Base-by-base conservation (phyloP, 139 green algal species). In the Closterium sp. region DNA sequence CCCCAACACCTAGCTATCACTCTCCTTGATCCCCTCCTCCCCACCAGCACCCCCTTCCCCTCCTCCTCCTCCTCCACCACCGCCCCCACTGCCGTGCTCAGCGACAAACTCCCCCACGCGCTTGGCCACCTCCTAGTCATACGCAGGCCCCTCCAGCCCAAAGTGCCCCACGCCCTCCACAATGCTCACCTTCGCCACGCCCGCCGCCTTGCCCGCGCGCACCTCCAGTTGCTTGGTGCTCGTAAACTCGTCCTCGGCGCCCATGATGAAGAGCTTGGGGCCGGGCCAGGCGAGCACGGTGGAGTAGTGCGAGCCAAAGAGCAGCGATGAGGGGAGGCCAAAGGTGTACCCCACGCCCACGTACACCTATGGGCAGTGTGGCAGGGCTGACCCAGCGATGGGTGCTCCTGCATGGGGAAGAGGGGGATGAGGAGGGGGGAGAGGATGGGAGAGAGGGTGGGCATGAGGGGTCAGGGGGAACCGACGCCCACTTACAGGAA, bases 231-330 rank as follows among this genome's bases (percentile, higher is more conserved):
- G 45, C 27, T 88, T 88, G 5, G 45, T 45, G 50, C 2, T 88
- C 2, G 89, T 92, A 19, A 92, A 92, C 22, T 62, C 45, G 38
- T 92, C 89, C 28, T 86, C 11, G 27, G 89, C 34, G 19, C 89
- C 89, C 89, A 92, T 92, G 34, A 92, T 88, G 89, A 92, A 92
- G 2, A 92, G 62, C 27, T 88, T 88, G 19, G 89, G 89, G 22
- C 31, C 50, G 2, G 50, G 6, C 17, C 30, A 88, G 3, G 9
- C 22, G 21, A 92, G 22, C 31, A 92, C 34, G 10, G 89, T 9
- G 24, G 32, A 30, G 62, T 88, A 92, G 89, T 92, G 89, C 22
- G 38, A 34, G 21, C 89, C 89, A 6, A 92, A 92, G 17, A 92
- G 24, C 30, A 92, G 31, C 24, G 89, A 92, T 2, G 89, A 88